Evolutionary conservation across 768 basidiomycete genomes (phyloP), one percentile per base, ranked within the genome.

Genomic region (Fomitopsis pulvina): DNA sequence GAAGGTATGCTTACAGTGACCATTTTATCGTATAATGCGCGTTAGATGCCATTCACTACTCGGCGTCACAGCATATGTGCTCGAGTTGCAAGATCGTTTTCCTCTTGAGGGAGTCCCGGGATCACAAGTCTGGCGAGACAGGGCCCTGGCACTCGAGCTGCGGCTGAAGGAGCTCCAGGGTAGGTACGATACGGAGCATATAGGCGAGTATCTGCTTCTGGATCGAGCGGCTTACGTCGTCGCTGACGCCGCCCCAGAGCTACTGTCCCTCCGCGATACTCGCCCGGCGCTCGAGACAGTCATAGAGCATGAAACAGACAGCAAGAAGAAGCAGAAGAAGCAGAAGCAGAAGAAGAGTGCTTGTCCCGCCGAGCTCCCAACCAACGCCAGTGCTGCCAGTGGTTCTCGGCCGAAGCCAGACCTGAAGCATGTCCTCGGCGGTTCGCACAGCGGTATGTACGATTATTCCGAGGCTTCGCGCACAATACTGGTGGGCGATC

Each of bases 71-170:
- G 78, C 72, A 41, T 77, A 74, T 60, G 65, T 74, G 21, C 63
- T 73, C 11, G 69, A 75, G 53, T 60, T 80, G 28, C 65, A 62
- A 29, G 54, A 63, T 5, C 59, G 51, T 26, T 75, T 77, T 56
- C 58, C 65, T 50, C 60, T 14, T 39, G 52, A 32, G 51, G 26
- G 52, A 18, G 65, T 66, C 11, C 52, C 53, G 12, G 57, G 57
- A 25, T 12, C 16, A 18, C 32, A 55, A 2, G 50, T 50, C 9
- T 78, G 77, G 77, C 69, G 68, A 40, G 63, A 56, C 4, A 68
- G 67, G 47, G 76, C 70, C 1, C 60, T 73, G n/a, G 57, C 61
- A 21, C 58, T 79, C 21, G 77, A 79, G 51, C 63, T 55, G 43
- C 65, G 75, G 26, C 54, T 69, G 29, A 59, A 60, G 8, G 58